These are phyloP conservation scores for Ceratobasidium sp. DNA, from an alignment of 1,284 basidiomycete genomes.

Conservation along the genomic window DNA sequence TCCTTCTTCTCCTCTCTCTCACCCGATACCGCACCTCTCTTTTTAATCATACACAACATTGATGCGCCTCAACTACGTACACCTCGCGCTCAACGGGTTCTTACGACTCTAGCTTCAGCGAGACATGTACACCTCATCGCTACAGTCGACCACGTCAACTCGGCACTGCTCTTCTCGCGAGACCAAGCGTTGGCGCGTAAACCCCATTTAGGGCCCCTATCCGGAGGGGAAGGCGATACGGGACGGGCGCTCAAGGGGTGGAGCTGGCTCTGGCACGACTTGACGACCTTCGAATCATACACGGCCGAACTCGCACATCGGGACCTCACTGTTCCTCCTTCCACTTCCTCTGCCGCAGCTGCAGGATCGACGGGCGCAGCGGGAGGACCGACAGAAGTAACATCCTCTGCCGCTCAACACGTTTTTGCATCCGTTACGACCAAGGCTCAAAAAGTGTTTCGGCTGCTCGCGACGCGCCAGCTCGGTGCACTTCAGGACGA, in stretches of 20 bases:
- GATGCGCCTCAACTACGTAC: constrained; percentile 79
- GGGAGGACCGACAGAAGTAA: constrained; percentile 64
- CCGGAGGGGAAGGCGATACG: neutral
- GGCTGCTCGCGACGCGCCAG: constrained; percentile 74
- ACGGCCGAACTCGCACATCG: constrained; percentile 79
- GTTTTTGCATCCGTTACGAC: constrained; percentile 88
- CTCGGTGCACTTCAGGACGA: constrained; percentile 65
- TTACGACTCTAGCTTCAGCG: constrained; percentile 77
- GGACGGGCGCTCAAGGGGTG: constrained; percentile 67
- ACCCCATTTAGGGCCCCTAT: constrained; percentile 50
- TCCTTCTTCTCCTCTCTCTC: constrained; percentile 64
- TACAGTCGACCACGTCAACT: constrained; percentile 86
- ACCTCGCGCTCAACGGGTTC: constrained; percentile 69
- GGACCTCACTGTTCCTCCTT: constrained; percentile 69
- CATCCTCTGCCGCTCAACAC: constrained; percentile 84
- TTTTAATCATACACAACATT: constrained; percentile 88
- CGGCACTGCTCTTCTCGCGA: constrained; percentile 80
- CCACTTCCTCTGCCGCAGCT: constrained; percentile 61
- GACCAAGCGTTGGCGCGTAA: constrained; percentile 70
- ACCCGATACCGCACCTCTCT: constrained; percentile 62
- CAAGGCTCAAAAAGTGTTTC: constrained; percentile 85
- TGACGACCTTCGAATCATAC: constrained; percentile 85
- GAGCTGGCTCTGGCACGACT: constrained; percentile 87
- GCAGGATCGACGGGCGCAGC: constrained; percentile 55
- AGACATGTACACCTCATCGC: constrained; percentile 82